Base-by-base conservation (phyloP, 2,329 filamentous ascomycete species). In the Aspergillus ustus region DNA sequence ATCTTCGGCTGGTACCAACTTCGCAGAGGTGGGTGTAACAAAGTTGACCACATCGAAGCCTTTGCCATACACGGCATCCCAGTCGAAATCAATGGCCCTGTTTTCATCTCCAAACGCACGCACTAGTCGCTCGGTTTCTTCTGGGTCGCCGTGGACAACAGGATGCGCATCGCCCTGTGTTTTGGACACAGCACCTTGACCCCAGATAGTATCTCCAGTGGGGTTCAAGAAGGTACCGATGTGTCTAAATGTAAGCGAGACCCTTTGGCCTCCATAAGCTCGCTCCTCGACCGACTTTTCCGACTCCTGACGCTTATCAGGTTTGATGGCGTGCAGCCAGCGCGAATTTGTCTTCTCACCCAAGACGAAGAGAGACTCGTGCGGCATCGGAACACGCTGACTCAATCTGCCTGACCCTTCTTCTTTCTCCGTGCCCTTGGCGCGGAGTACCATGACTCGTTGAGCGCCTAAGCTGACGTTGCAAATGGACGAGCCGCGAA, bases 381-480 rank as follows among this genome's bases (percentile, higher is more conserved):
- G 93, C 1, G 93, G 91, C 63, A 99, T 83, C 1, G 82, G 82
- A 2, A 93, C 86, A 53, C 91, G 89, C 69, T 91, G 86, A 0
- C 84, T 86, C 51, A 83, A 80, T 34, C 90, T 84, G 60, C 81
- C 80, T 1, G 72, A 60, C 61, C 72, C 69, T 50, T 70, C 66
- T 20, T 69, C 63, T 7, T 60, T 31, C 25, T 70, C 67, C 31
- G 80, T 78, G 45, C 72, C 73, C 64, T 90, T 90, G 11, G 90
- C 94, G 55, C 95, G 88, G 40, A 99, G 85, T 0, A 91, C 85
- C 93, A 98, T 97, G 2, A 88, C 93, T 57, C 95, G 85, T 77
- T 96, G 89, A 0, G 94, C 93, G 1, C 95, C 95, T n/a, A 98
- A 84, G 67, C 92, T 97, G 53, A 97, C 87, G 72, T 98, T 99